Base-by-base conservation (phyloP, 1,284 basidiomycete species). In the Tilletia setariae region DNA sequence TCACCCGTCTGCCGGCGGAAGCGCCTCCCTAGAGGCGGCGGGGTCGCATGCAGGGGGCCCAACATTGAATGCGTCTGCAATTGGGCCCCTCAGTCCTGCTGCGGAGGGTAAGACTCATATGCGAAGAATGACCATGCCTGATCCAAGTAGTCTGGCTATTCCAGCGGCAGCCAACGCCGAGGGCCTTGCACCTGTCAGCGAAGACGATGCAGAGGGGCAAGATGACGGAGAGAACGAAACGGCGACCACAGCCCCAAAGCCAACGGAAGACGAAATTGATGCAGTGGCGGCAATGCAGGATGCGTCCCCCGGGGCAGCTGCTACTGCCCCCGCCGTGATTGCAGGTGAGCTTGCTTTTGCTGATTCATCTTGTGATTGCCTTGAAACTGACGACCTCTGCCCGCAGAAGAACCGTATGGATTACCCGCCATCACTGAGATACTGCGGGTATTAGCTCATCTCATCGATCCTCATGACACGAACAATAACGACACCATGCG, bases 401-500 rank as follows among this genome's bases (percentile, higher is more conserved):
- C 74, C 47, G 59, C 68, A 62, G 64, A 67, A 35, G 64, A 63
- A 62, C 83, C 84, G 86, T 96, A 93, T 83, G 94, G 94, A 8
- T 87, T 98, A 30, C 92, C 94, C 0, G 95, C 96, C 1, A 90
- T 97, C 64, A 85, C 94, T 28, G 96, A 98, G 82, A 88, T 99
- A 2, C 86, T 98, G 46, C 90, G 94, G 1, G 96, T 98, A 32
- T 87, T 99, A 63, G 90, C 97, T 76, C 94, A 95, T 72, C 91
- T 98, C 25, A 87, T 98, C 30, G 94, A 98, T 82, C 96, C 96
- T 19, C 91, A 89, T 75, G 94, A 96, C 78, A 90, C 92, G 73
- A 89, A 94, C 67, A 95, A 98, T 82, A 98, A 96, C 3, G 94
- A 98, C 82, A 93, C 94, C 2, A 98, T 96, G 75, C 90, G 96